Evolutionary conservation across 1,284 basidiomycete genomes (phyloP).

Genomic region (Singerocomus inundabilis): DNA sequence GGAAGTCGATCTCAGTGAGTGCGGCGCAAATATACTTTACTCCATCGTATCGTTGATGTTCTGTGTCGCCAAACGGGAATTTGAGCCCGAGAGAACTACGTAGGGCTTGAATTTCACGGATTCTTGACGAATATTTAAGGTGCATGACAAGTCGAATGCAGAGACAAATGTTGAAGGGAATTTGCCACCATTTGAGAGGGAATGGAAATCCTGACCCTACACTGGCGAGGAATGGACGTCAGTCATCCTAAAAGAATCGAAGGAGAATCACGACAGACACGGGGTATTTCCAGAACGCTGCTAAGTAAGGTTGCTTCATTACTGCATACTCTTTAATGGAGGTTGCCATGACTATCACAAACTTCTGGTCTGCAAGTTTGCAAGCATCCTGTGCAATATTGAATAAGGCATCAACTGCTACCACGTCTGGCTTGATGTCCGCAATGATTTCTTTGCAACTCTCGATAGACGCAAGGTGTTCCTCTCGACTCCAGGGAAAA

Average conservation of each 20-base stretch:
- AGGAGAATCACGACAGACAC: neutral
- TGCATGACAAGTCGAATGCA: neutral
- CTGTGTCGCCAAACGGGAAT: neutral
- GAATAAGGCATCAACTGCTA: slow-evolving; percentile 1
- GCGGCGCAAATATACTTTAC: slow-evolving; percentile 7
- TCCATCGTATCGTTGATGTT: neutral
- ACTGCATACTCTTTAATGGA: neutral
- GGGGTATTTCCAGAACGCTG: slow-evolving; percentile 11
- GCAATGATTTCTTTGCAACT: slow-evolving; percentile 4
- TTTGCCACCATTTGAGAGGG: slow-evolving; percentile 15
- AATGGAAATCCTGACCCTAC: slow-evolving; percentile 1
- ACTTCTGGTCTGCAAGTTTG: slow-evolving; percentile 2
- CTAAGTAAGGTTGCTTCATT: slow-evolving; percentile 1
- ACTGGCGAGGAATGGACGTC: neutral
- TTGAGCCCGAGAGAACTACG: slow-evolving; percentile 4
- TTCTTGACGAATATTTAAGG: rapidly evolving
- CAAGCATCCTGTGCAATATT: slow-evolving; percentile 12
- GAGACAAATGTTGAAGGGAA: slow-evolving; percentile 14
- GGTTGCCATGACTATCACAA: slow-evolving; percentile 1
- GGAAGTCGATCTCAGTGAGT: slow-evolving; percentile 3
- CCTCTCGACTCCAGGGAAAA: slow-evolving; percentile 3
- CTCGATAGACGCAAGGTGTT: slow-evolving; percentile 2
- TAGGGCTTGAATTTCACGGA: neutral
- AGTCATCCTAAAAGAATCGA: neutral
- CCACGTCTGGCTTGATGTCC: slow-evolving; percentile 3